Percentiles rank a stretch among this genome's conserved stretches.
These are phyloP conservation scores for Manihot esculenta DNA, from an alignment of 441 rosid species.

Conservation along the genomic window DNA sequence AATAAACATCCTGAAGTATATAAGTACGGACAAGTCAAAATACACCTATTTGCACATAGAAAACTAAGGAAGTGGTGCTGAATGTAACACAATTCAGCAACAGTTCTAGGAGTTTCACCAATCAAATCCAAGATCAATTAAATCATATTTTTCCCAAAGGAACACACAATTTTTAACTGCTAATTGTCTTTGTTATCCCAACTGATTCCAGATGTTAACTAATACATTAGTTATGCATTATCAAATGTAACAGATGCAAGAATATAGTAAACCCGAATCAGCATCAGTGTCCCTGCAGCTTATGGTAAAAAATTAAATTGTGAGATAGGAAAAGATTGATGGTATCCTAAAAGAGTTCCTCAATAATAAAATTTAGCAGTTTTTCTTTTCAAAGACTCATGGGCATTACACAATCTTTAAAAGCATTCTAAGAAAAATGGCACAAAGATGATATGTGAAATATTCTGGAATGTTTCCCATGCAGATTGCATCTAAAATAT, in stretches of 20 bases:
- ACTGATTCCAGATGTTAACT: neutral
- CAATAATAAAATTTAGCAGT: neutral
- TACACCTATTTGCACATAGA: neutral
- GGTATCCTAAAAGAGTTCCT: neutral
- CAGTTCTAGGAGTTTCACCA: neutral
- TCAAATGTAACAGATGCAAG: neutral
- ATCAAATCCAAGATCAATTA: neutral
- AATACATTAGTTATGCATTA: neutral
- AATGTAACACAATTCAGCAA: conserved; percentile 1
- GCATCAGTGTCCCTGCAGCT: neutral
- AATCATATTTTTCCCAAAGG: neutral
- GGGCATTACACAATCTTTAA: neutral
- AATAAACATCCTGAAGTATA: conserved; percentile 66
- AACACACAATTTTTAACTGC: neutral
- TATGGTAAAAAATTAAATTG: neutral
- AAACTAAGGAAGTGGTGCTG: neutral
- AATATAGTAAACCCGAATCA: neutral
- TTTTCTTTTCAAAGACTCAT: neutral
- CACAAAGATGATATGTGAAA: neutral
- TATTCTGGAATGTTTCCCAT: neutral
- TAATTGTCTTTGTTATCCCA: neutral
- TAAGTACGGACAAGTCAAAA: too few species aligned
- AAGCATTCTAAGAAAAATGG: neutral
- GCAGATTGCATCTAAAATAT: neutral
- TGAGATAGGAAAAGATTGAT: neutral